Base-by-base conservation (phyloP, 495 filamentous ascomycete genomes). In the Talaromyces adpressus region DNA sequence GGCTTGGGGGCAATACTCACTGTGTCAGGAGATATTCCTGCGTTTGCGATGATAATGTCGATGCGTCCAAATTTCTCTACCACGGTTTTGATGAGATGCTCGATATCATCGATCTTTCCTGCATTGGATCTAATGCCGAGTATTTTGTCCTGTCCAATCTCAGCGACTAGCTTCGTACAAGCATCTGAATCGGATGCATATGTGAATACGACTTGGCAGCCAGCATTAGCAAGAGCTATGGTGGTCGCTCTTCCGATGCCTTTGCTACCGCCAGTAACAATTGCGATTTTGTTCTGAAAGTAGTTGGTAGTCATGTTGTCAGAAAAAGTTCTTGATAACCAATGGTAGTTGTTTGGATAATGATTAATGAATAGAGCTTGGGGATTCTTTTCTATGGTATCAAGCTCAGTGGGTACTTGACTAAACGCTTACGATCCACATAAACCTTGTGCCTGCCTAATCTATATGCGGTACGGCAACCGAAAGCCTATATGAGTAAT, bases 251-350 rank as follows among this genome's bases (percentile, higher is more conserved):
- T 79, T 63, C 88, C 88, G 49, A 91, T 90, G 56, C 88, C 88
- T 69, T 84, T 87, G 22, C 83, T 84, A 63, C 76, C 84, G 61
- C 88, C 87, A 29, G 88, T 90, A 67, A 91, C 78, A 53, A 89
- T 65, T 58, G 82, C 79, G 62, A 87, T 77, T 75, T 87, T 87
- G 57, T 79, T 81, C 51, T 56, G 51, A 20, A 56, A 56, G 51
- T 56, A 27, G 18, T 56, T 27, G 6, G 23, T 56, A 56, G 51
- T 27, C 23, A 56, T 56, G 23, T 56, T 20, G 18, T 56, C 23
- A 27, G 51, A 20, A 27, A 56, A 20, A n/a, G 23, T 56, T 56
- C 23, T 20, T 56, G 18, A 56, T 56, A 56, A 56, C 6, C 23
- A 56, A 56, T 56, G 51, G 18, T 27, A 56, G 9, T 20, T 56